Conservation (phyloP, 352 stramenopile species). For the Phytophthora lateralis region DNA sequence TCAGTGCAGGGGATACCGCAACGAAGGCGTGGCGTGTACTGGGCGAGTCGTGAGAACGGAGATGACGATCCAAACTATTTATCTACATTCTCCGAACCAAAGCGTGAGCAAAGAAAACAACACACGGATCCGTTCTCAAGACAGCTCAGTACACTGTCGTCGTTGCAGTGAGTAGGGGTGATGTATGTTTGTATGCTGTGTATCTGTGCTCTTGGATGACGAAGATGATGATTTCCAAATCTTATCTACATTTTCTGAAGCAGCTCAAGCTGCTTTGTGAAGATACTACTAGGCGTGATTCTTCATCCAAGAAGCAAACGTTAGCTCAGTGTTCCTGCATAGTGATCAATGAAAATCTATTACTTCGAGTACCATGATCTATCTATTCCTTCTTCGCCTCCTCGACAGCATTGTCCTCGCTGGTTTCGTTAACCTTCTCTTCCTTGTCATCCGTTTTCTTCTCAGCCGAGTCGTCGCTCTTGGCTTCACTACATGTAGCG, state of each 20-base stretch:
- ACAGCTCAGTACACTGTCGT: conserved; percentile 15
- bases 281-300: conserved; percentile 38
- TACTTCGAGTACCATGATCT: conserved; percentile 1
- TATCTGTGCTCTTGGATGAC: conserved; percentile 26
- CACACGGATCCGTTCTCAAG: conserved; percentile 35
- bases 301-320: conserved; percentile 27
- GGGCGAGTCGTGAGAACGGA: conserved; percentile 39
- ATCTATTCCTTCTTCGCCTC: conserved; percentile 11
- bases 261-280: conserved; percentile 28
- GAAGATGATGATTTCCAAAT: conserved; percentile 74
- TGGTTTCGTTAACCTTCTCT: conserved; percentile 2
- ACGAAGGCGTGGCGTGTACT: conserved; percentile 8
- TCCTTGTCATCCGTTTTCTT: conserved; percentile 3
- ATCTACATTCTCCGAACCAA: conserved; percentile 70
- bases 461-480: conserved; percentile 7
- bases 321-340: no score
- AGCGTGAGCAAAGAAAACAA: conserved; percentile 49
- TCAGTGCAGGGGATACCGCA: conserved; percentile 3
- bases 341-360: conserved; percentile 17
- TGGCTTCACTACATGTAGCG: not conserved
- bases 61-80: conserved; percentile 69
- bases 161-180: not conserved
- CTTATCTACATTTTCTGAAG: conserved; percentile 79
- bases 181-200: conserved; percentile 17
- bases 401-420: conserved; percentile 10